Percentiles rank a stretch among this genome's conserved stretches.
phyloP scores from a whole-genome alignment of 2,329 filamentous ascomycete species.

The Colletotrichum sp. region DNA sequence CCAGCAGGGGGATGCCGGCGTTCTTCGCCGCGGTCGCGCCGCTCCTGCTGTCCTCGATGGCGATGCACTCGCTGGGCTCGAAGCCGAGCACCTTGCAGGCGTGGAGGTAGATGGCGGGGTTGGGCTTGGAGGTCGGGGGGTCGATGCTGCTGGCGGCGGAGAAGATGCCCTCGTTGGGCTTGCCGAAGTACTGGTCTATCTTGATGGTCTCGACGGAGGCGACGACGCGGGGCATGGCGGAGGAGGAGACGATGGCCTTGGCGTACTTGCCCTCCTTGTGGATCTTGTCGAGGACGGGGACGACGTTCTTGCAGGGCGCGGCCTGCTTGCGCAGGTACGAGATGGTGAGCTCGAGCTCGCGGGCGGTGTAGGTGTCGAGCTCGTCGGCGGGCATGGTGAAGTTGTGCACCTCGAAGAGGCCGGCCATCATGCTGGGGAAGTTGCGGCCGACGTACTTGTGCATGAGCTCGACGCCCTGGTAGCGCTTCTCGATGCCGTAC shows the following conservation, averaged over 20 bases:
- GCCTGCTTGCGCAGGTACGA: conserved; percentile 74
- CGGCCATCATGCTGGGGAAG: conserved; percentile 88
- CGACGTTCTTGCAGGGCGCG: conserved; percentile 71
- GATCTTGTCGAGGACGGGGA: conserved; percentile 70
- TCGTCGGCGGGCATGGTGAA: conserved; percentile 74
- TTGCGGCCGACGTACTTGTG: conserved; percentile 90
- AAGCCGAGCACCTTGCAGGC: conserved; percentile 77
- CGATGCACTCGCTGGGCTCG: conserved; percentile 73
- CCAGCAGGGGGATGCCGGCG: conserved; percentile 82
- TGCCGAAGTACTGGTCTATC: conserved; percentile 79
- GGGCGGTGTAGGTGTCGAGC: conserved; percentile 73
- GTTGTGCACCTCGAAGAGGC: conserved; percentile 75
- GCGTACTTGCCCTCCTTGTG: conserved; percentile 65
- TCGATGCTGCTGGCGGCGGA: conserved; percentile 80
- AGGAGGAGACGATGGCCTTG: conserved; percentile 81
- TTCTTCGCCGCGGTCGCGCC: conserved; percentile 76
- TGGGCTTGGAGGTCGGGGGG: conserved; percentile 83
- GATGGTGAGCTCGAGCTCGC: conserved; percentile 84
- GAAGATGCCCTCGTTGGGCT: conserved; percentile 74
- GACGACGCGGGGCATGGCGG: conserved; percentile 76
- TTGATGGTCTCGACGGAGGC: conserved; percentile 80
- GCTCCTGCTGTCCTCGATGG: conserved; percentile 88
- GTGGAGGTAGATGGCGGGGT: conserved; percentile 85
- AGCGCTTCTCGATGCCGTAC: conserved; percentile 67
- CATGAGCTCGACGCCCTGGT: conserved; percentile 81